Base-by-base conservation (phyloP, 148 eudicot genomes). In the Agrostemma githago region DNA sequence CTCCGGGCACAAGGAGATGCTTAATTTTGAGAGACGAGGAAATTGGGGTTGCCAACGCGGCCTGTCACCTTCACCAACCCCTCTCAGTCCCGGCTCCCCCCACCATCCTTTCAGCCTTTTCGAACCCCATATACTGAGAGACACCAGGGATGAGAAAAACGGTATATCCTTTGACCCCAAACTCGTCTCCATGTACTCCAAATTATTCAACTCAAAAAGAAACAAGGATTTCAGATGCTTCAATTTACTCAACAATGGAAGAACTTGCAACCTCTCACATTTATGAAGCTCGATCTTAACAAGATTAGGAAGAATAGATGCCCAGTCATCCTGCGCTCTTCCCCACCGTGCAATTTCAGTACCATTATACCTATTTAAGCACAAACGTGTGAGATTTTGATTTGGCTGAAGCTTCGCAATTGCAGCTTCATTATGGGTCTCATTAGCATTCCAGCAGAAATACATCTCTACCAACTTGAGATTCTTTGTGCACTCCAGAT, bases 91-190 rank as follows among this genome's bases (percentile, higher is more conserved):
- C n/a, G n/a, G n/a, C n/a, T n/a, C n/a, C n/a, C 70, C 17, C 75
- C 79, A 56, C 82, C 82, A 80, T 26, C 75, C 67, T 60, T 54
- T 57, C 72, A 80, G 37, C 12, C 39, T 21, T 6, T 37, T 6
- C 21, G 75, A n/a, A 8, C 2, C 15, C 0, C 1, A 0, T 8
- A 80, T 3, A 9, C 17, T 2, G 15, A 80, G 72, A 8, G 4
- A 40, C 61, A 43, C 61, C 73, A 78, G 81, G n/a, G 72, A 59
- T 2, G 81, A 61, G 41, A 78, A 78, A 76, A 72, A 78, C 14
- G 56, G 1, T 5, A 5, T 10, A 3, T 21, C 54, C 41, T 20
- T 40, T 72, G 14, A 2, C 15, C 43, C 7, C 1, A 3, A 8
- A 17, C 0, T 12, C 0, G 16, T 5, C 73, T 73, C 81, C 41